Evolutionary conservation across 1,284 basidiomycete species (phyloP).

Genomic region (Ganoderma boninense): DNA sequence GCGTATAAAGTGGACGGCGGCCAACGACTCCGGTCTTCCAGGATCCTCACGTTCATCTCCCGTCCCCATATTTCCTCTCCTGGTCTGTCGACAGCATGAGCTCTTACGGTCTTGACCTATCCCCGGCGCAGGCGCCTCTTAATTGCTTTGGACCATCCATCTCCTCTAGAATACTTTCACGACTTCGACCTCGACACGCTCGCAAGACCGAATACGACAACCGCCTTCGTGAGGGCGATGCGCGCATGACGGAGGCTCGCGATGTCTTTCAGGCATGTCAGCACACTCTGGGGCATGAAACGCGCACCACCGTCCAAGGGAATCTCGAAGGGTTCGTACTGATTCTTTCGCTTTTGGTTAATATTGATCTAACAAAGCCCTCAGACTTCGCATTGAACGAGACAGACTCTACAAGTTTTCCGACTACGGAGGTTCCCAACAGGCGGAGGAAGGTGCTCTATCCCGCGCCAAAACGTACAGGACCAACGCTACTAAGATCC

Average conservation of each 20-base stretch:
- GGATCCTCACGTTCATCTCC: constrained; percentile 21
- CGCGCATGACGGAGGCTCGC: constrained; percentile 14
- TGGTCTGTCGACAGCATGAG: constrained; percentile 19
- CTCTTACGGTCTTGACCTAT: constrained; percentile 17
- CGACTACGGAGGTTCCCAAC: constrained; percentile 14
- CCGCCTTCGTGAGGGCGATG: constrained; percentile 19
- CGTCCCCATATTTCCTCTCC: background rate
- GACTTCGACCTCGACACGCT: constrained; percentile 20
- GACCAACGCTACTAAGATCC: background rate
- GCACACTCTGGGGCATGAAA: constrained; percentile 4
- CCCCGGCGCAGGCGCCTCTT: constrained; percentile 28
- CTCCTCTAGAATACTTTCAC: constrained; percentile 17
- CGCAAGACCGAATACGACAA: constrained; percentile 20
- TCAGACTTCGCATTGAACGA: constrained; percentile 17
- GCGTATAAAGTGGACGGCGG: constrained; percentile 16
- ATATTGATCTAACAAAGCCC: background rate
- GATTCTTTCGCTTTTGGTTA: too few species aligned
- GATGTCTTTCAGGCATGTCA: constrained; percentile 14
- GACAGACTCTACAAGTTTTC: constrained; percentile 12
- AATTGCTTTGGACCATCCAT: constrained; percentile 20
- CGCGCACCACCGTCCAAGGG: constrained; percentile 5
- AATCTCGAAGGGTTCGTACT: constrained; percentile 10
- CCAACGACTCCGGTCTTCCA: background rate
- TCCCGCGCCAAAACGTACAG: constrained; percentile 11
- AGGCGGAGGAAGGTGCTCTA: constrained; percentile 16